Evolutionary conservation across 1,284 basidiomycete genomes (phyloP).

Genomic region (Ceratobasidium sp.): DNA sequence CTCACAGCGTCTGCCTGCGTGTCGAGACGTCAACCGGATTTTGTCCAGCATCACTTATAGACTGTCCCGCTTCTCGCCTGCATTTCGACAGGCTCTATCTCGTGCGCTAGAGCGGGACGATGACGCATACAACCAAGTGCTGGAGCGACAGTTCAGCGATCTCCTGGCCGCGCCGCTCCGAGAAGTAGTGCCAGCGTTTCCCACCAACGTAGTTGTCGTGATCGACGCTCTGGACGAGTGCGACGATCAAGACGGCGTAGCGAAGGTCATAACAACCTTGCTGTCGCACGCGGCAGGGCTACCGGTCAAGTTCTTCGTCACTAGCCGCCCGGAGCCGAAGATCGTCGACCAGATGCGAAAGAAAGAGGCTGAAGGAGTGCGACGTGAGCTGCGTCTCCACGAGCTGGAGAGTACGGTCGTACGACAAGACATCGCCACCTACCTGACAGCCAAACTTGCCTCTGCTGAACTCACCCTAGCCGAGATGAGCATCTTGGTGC

Average conservation of each 20-base stretch:
- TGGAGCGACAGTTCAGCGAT: not conserved
- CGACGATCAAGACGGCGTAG: not conserved
- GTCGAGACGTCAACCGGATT: constrained; percentile 21
- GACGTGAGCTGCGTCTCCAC: not conserved
- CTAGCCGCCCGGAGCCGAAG: constrained; percentile 12
- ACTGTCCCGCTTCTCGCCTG: not conserved
- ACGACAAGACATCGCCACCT: not conserved
- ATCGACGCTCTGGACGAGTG: constrained; percentile 38
- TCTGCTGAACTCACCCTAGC: too few species aligned
- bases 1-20: not conserved
- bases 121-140: not conserved
- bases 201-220: not conserved
- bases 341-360: not conserved
- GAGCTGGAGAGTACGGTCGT: not conserved
- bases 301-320: constrained; percentile 1
- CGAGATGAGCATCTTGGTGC: not conserved
- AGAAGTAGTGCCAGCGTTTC: not conserved
- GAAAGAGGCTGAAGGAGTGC: not conserved
- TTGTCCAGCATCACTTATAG: not conserved
- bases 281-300: not conserved
- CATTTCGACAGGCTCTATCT: not conserved
- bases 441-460: not conserved
- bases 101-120: not conserved
- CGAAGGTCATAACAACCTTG: not conserved
- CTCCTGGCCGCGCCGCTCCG: not conserved